Conservation (phyloP, 169 alveolate genomes). For the Eimeria acervulina region DNA sequence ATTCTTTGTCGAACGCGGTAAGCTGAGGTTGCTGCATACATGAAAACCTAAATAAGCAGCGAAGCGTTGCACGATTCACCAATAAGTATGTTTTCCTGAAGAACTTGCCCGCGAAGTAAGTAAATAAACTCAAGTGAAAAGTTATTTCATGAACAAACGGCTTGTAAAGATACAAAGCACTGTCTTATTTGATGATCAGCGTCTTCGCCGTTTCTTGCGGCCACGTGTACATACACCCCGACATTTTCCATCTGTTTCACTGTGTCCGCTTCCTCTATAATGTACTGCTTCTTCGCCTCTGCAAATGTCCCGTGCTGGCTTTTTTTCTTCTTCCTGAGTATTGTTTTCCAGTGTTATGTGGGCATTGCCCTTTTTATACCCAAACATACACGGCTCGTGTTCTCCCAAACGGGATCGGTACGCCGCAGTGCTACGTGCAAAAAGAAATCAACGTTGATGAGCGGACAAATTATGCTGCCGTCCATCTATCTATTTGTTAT, state of each 20-base stretch:
- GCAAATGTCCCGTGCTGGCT: neutral
- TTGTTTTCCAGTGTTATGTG: neutral
- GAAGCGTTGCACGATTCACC: neutral
- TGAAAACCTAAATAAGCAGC: neutral
- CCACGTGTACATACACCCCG: neutral
- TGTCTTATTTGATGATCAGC: neutral
- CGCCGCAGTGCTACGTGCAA: no score
- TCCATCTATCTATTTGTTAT: neutral
- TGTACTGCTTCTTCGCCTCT: neutral
- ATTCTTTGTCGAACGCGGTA: neutral
- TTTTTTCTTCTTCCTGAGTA: neutral
- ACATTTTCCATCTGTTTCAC: neutral
- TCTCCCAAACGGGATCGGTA: neutral
- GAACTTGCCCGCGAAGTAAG: neutral
- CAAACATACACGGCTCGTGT: neutral
- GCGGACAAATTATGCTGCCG: no score
- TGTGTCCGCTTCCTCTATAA: no score
- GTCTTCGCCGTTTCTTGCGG: neutral
- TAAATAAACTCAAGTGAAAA: neutral
- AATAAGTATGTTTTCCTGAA: neutral
- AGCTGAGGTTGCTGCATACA: neutral
- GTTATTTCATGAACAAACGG: neutral
- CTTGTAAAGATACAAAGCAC: neutral
- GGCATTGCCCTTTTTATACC: neutral
- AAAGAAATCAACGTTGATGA: no score